phyloP scores from a whole-genome alignment of 805 yeast genomes.

The Isabelozyma gotoi region DNA sequence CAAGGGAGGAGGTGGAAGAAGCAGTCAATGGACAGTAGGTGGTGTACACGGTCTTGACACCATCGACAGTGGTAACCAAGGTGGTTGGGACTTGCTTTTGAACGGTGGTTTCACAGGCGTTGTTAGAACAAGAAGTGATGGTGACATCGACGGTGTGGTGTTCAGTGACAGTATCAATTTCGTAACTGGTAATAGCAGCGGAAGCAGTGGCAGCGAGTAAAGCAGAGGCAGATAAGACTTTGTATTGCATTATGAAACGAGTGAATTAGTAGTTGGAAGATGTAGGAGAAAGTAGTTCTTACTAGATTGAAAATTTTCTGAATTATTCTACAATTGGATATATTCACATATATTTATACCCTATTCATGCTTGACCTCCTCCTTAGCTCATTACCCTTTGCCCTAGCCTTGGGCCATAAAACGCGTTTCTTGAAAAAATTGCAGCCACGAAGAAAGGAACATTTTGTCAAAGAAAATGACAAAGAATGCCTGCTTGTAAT shows the following conservation, averaged over 20 bases:
- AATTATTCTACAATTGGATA: constrained; percentile 4
- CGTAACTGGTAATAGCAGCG: constrained; percentile 17
- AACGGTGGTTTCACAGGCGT: constrained; percentile 20
- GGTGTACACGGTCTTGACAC: constrained; percentile 32
- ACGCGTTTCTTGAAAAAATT: too few species aligned
- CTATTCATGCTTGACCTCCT: too few species aligned
- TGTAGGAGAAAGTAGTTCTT: background rate
- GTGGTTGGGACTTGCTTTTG: constrained; percentile 12
- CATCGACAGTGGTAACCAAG: constrained; percentile 25
- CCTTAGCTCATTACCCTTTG: too few species aligned
- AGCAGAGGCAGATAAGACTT: constrained; percentile 20
- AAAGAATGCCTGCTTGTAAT: too few species aligned
- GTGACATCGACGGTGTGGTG: constrained; percentile 32
- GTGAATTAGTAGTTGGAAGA: constrained; percentile 7
- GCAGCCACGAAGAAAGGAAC: too few species aligned
- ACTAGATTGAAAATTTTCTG: background rate
- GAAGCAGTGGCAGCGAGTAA: constrained; percentile 19
- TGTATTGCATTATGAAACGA: constrained; percentile 20
- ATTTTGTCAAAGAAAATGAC: too few species aligned
- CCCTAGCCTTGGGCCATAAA: too few species aligned
- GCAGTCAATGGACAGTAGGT: constrained; percentile 31
- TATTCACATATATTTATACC: constrained; percentile 14
- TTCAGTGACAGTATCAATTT: constrained; percentile 24
- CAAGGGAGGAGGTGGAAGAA: background rate
- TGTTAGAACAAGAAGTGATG: constrained; percentile 38